phyloP scores from a whole-genome alignment of 23 red algal species.

The Gracilaria domingensis region DNA sequence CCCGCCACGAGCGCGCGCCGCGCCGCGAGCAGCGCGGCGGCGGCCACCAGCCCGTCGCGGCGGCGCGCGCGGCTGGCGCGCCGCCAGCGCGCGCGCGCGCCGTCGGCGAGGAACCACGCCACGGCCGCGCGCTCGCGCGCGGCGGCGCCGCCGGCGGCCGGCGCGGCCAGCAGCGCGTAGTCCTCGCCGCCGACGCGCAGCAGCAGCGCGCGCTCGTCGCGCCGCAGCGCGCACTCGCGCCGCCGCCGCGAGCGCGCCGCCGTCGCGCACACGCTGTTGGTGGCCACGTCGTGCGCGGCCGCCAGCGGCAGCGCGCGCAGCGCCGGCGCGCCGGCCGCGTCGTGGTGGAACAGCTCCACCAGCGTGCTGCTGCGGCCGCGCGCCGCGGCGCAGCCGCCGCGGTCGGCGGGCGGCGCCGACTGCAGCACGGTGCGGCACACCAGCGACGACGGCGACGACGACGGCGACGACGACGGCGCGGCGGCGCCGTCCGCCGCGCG shows the following conservation, averaged over 20 bases:
- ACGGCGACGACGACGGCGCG: no score
- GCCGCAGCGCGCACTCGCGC: constrained; percentile 13
- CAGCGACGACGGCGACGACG: no score
- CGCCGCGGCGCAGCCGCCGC: no score
- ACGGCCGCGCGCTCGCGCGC: background rate
- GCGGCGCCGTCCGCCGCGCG: no score
- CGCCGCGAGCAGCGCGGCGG: background rate
- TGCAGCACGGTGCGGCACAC: no score
- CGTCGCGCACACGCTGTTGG: constrained; percentile 1
- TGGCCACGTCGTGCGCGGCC: background rate
- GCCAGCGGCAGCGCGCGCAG: background rate
- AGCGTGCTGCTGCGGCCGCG: background rate
- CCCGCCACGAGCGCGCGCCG: no score
- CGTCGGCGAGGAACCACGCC: background rate
- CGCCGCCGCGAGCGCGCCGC: background rate
- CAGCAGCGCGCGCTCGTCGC: constrained; percentile 26
- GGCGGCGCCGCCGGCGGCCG: background rate
- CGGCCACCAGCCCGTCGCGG: background rate
- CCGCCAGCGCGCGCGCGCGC: background rate
- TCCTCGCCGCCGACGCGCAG: constrained; percentile 26
- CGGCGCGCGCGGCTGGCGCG: background rate
- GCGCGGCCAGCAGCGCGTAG: constrained; percentile 1
- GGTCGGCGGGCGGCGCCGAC: no score
- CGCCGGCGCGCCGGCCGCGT: background rate
- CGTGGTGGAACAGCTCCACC: constrained; percentile 8